Conservation (phyloP, 441 rosid genomes). For the Euphorbia schlechtendalii region DNA sequence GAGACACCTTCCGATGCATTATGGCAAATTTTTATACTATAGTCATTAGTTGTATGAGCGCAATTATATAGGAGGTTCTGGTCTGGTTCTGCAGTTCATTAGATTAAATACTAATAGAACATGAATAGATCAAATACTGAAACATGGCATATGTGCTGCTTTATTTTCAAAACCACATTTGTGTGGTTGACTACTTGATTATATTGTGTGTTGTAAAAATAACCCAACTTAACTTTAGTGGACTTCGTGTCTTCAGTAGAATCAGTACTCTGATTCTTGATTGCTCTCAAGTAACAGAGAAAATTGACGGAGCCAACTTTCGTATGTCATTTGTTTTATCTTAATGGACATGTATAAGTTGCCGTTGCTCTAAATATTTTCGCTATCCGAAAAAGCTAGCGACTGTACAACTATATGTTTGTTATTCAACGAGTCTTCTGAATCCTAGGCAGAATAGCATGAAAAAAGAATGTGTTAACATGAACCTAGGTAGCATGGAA, state of each 20-base stretch:
- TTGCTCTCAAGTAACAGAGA: neutral
- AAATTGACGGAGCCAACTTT: neutral
- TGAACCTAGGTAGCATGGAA: too few species aligned
- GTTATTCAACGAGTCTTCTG: neutral
- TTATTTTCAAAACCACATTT: neutral
- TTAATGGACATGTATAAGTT: neutral
- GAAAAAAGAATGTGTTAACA: neutral
- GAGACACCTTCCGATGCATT: too few species aligned
- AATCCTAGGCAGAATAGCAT: neutral
- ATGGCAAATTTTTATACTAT: neutral
- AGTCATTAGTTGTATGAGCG: neutral
- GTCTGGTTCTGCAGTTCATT: neutral
- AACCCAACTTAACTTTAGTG: neutral
- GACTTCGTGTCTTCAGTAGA: neutral
- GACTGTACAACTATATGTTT: neutral
- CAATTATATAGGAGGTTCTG: neutral
- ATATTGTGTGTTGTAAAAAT: neutral
- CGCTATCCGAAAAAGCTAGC: neutral
- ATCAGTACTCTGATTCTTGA: neutral
- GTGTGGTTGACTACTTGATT: neutral
- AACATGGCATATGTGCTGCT: neutral
- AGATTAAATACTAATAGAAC: neutral
- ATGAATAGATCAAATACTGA: neutral
- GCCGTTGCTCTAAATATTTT: neutral
- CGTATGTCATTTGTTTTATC: neutral